phyloP scores from a whole-genome alignment of 106 monocot species.

The Acanthochlamys bracteata region DNA sequence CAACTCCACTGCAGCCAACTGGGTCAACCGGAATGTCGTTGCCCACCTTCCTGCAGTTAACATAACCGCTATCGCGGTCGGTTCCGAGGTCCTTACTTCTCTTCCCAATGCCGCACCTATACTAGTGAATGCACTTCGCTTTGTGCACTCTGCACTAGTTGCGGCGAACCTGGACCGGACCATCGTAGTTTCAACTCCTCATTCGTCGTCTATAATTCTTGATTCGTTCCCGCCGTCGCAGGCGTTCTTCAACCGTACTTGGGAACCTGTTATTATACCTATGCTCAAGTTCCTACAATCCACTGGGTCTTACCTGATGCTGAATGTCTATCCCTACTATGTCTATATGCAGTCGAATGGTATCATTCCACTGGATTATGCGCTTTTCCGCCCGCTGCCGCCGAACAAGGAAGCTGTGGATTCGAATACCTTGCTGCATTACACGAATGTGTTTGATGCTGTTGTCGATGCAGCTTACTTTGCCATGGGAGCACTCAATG shows the following conservation, averaged over 20 bases:
- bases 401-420: conserved; percentile 98
- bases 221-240: conserved; percentile 98
- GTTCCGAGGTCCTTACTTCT: conserved; percentile 73
- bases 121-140: conserved; percentile 61
- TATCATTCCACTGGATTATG: conserved; percentile 89
- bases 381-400: conserved; percentile 87
- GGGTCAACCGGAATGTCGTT: conserved; percentile 76
- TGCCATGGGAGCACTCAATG: conserved; percentile 83
- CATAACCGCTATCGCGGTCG: conserved; percentile 75
- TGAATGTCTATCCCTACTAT: conserved; percentile 97
- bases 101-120: conserved; percentile 89
- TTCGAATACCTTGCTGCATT: conserved; percentile 89
- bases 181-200: conserved; percentile 84
- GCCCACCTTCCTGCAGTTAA: conserved; percentile 82
- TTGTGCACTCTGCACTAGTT: conserved; percentile 88
- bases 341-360: conserved; percentile 94
- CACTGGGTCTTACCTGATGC: conserved; percentile 64
- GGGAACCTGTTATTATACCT: conserved; percentile 57
- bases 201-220: conserved; percentile 83
- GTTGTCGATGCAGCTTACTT: conserved; percentile 92
- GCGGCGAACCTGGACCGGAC: conserved; percentile 72
- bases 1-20: conserved; percentile 87
- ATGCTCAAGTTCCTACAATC: conserved; percentile 87
- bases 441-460: conserved; percentile 97
- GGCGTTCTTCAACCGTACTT: conserved; percentile 94